Percentiles rank a stretch among this genome's conserved stretches.
Conservation (phyloP, 2,329 filamentous ascomycete genomes). For the Ceratocystis alfenasii region DNA sequence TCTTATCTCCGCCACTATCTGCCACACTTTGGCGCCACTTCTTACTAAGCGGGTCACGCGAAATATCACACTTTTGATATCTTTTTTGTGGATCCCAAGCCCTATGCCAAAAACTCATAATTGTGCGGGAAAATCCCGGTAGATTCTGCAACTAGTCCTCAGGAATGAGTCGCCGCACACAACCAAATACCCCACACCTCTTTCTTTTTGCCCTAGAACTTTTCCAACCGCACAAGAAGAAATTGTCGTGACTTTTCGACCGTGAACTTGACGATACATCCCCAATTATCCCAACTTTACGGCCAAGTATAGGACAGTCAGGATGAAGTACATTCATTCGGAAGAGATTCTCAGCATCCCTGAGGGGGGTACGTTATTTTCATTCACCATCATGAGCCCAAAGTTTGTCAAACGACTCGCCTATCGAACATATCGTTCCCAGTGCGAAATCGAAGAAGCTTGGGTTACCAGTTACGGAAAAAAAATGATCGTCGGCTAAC, state of each 20-base stretch:
- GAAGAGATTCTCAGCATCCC: slow-evolving; percentile 91
- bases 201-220: slow-evolving; percentile 33
- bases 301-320: slow-evolving; percentile 48
- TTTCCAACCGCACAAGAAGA: slow-evolving; percentile 36
- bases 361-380: slow-evolving; percentile 70
- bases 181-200: slow-evolving; percentile 22
- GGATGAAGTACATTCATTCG: slow-evolving; percentile 99
- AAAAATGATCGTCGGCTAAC: neutral
- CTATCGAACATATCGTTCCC: neutral
- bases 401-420: neutral
- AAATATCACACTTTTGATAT: slow-evolving; percentile 12
- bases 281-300: slow-evolving; percentile 22
- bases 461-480: neutral
- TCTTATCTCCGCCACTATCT: neutral
- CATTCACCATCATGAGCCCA: slow-evolving; percentile 21
- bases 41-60: slow-evolving; percentile 1
- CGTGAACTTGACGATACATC: slow-evolving; percentile 22
- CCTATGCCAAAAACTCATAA: slow-evolving; percentile 19
- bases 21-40: neutral
- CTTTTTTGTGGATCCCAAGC: slow-evolving; percentile 21
- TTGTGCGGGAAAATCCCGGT: slow-evolving; percentile 22
- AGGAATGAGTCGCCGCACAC: slow-evolving; percentile 21
- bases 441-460: slow-evolving; percentile 22
- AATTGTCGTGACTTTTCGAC: slow-evolving; percentile 29
- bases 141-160: slow-evolving; percentile 16